Base-by-base conservation (phyloP, 2,329 filamentous ascomycete genomes). In the Cadophora luteo-olivacea region DNA sequence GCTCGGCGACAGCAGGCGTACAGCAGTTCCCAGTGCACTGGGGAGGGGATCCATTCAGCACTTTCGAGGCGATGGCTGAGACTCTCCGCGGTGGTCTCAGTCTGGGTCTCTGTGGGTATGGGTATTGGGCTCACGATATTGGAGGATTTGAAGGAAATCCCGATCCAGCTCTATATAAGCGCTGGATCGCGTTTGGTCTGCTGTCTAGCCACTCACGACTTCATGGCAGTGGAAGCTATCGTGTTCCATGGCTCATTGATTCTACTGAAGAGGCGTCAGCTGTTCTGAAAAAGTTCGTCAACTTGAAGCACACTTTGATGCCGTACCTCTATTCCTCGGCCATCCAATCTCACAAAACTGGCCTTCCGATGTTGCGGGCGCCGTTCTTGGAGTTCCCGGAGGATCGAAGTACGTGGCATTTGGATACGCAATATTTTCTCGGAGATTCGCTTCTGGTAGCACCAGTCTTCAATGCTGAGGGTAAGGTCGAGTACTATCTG, bases 41-140 rank as follows among this genome's bases (percentile, higher is more conserved):
- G 87, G 87, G 87, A 24, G 87, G 87, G 51, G 87, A 89, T 76
- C 89, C 87, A 75, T 87, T 89, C 74, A 86, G 83, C 51, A 89
- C 87, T 1, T 86, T 86, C 60, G 85, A 87, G 73, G 87, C 86
- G 2, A 87, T 89, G 80, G 87, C 86, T 0, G 87, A 89, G 75
- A 87, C 85, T 0, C 33, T 61, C n/a, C 41, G 41, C 19, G 33
- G 41, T 61, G 57, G 51, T 29, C 16, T 45, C 12, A 61, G 57
- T 25, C 41, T 45, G 25, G 36, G 22, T 14, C 57, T 38, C 57
- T 41, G 57, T 29, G 57, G 57, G 4, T 54, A 24, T 54, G 51
- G 51, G 7, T 54, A 54, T 24, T 54, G 51, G 51, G 51, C 51
- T 7, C 51, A 54, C 22, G 51, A 54, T 7, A 54, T 54, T 7